Evolutionary conservation across 2,329 filamentous ascomycete genomes (phyloP).

Genomic region (Diplodia intermedia): DNA sequence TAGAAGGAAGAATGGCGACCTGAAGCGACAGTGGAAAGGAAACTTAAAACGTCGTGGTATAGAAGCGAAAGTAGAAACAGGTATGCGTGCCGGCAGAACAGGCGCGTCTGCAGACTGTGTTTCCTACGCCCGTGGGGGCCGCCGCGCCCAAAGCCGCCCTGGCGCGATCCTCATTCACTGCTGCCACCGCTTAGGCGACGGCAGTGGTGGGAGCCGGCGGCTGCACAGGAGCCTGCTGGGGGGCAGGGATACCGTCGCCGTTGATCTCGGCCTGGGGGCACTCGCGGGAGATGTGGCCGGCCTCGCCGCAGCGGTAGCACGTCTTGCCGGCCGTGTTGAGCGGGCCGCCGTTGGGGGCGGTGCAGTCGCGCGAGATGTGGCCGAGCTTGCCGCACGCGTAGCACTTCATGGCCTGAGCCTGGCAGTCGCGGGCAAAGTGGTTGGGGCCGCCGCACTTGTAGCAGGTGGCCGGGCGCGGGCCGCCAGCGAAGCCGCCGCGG

Average conservation of each 20-base stretch:
- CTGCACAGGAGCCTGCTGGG: conserved; percentile 47
- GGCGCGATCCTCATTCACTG: conserved; percentile 28
- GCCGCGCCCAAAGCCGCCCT: conserved; percentile 31
- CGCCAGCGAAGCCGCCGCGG: conserved; percentile 77
- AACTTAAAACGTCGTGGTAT: conserved; percentile 31
- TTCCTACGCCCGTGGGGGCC: conserved; percentile 10
- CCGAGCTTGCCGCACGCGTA: conserved; percentile 95
- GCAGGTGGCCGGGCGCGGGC: conserved; percentile 69
- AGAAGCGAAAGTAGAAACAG: conserved; percentile 34
- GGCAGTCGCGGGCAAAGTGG: conserved; percentile 97
- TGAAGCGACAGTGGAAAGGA: conserved; percentile 31
- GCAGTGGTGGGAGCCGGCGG: conserved; percentile 52
- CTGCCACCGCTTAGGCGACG: conserved; percentile 42
- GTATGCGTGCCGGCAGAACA: conserved; percentile 15
- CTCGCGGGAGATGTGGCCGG: conserved; percentile 94
- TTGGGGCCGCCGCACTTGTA: conserved; percentile 84
- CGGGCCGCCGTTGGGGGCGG: conserved; percentile 92
- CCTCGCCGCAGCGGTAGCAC: conserved; percentile 96
- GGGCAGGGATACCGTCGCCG: conserved; percentile 46
- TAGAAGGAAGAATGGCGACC: conserved; percentile 33
- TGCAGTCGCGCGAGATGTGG: conserved; percentile 94
- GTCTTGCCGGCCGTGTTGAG: conserved; percentile 97
- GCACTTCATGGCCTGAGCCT: conserved; percentile 98
- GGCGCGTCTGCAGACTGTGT: conserved; percentile 17
- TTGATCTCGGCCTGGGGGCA: conserved; percentile 77